Base-by-base conservation (phyloP, 768 basidiomycete species). In the Austroboletus festivus region DNA sequence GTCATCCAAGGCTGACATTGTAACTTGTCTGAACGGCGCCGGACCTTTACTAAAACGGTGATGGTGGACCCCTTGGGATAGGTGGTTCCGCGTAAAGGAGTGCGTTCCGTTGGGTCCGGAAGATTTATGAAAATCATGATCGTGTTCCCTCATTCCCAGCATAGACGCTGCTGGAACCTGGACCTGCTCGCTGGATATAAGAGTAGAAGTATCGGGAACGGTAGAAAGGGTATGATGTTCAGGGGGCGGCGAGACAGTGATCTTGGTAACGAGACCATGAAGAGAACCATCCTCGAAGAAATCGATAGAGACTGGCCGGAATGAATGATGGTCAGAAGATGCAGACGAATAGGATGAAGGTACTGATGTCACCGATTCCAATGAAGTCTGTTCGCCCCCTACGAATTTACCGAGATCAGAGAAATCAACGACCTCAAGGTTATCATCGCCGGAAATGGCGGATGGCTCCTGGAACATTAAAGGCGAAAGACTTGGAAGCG, bases 401-500 rank as follows among this genome's bases (percentile, higher is more conserved):
- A 86, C 73, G 50, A 91, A 79, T 68, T 80, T 84, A 37, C 74
- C 85, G 62, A 90, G 73, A 40, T 92, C 88, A 3, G 78, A 78
- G 55, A 89, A 92, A 58, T 91, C 88, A 7, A 92, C 79, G n/a
- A 86, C 78, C 58, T 90, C 88, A 3, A 90, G 74, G 46, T 82
- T 77, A 56, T 85, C 86, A 19, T 76, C 79, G 4, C 74, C 64
- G 46, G 68, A 65, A 35, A 73, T 65, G 16, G 69, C 68, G n/a
- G 85, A 52, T 10, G 63, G 51, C 31, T 61, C 67, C 22, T 67
- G 63, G 10, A 76, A 57, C 24, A 67, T 33, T 15, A 65, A 57
- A 11, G 69, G 65, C 16, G 71, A 68, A 41, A 72, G 65, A 30
- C 56, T 57, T 10, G 58, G 48, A 13, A 49, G 64, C 19, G 69